A percentile compares a stretch with the other conserved stretches of the same genome.
Evolutionary conservation across 768 basidiomycete genomes (phyloP).

Genomic region (Boletus speciosus): DNA sequence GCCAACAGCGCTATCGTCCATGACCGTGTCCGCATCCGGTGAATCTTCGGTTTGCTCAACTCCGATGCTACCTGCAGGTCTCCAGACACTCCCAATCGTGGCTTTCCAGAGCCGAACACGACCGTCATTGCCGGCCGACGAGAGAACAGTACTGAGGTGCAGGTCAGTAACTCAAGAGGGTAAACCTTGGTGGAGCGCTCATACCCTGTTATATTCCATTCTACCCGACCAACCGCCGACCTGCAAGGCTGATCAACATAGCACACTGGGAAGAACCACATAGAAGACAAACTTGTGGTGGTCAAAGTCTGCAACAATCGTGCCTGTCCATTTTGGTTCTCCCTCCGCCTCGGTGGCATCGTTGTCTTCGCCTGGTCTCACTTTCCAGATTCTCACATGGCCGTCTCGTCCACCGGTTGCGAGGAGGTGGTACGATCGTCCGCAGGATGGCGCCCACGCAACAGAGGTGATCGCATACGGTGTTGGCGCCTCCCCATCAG

Average conservation of each 20-base stretch:
- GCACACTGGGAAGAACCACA: background rate
- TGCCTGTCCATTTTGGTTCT: slow-evolving; percentile 62
- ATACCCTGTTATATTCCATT: slow-evolving; percentile 92
- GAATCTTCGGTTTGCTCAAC: slow-evolving; percentile 69
- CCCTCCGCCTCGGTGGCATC: slow-evolving; percentile 43
- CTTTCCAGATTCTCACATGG: slow-evolving; percentile 84
- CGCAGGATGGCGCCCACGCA: slow-evolving; percentile 93
- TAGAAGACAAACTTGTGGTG: slow-evolving; percentile 63
- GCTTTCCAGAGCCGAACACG: slow-evolving; percentile 84
- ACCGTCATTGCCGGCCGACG: slow-evolving; percentile 81
- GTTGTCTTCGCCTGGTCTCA: slow-evolving; percentile 56
- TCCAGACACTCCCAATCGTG: slow-evolving; percentile 79
- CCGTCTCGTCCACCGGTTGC: slow-evolving; percentile 90
- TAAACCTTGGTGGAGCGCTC: background rate
- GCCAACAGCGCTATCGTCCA: slow-evolving; percentile 39
- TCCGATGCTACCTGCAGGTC: slow-evolving; percentile 75
- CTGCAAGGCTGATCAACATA: slow-evolving; percentile 33
- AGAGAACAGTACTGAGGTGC: slow-evolving; percentile 66
- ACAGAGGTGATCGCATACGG: slow-evolving; percentile 74
- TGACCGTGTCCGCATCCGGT: slow-evolving; percentile 40
- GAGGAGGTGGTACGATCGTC: slow-evolving; percentile 89
- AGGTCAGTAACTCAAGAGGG: slow-evolving; percentile 1
- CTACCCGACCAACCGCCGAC: slow-evolving; percentile 77
- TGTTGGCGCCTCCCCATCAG: slow-evolving; percentile 37
- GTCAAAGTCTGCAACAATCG: slow-evolving; percentile 80